A percentile compares a stretch with the other conserved stretches of the same genome.
Evolutionary conservation across 768 basidiomycete species (phyloP).

Genomic region (Infundibulicybe gibba): DNA sequence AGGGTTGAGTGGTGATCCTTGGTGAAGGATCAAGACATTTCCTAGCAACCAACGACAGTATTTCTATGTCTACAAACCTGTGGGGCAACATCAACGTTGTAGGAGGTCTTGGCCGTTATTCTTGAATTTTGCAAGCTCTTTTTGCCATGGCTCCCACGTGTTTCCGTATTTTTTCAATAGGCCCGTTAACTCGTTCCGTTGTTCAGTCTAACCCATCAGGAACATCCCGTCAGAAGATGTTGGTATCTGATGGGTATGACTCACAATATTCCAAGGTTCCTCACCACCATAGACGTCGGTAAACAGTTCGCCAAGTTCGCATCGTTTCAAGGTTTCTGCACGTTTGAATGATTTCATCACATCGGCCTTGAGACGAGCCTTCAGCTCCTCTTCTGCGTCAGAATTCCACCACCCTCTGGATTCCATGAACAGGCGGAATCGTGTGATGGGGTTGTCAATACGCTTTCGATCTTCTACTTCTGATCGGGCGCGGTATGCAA

Average conservation of each 20-base stretch:
- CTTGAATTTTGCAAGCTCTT: conserved; percentile 73
- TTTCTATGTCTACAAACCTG: too few species aligned
- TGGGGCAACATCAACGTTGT: conserved; percentile 2
- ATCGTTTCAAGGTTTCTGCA: conserved; percentile 67
- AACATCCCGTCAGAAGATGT: not conserved
- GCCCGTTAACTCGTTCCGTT: conserved; percentile 70
- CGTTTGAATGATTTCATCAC: conserved; percentile 77
- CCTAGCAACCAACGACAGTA: too few species aligned
- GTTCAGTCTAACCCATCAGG: conserved; percentile 58
- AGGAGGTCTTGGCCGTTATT: conserved; percentile 64
- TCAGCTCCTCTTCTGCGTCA: conserved; percentile 68
- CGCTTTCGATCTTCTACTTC: conserved; percentile 93
- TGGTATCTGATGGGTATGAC: conserved; percentile 23
- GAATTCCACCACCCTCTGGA: conserved; percentile 82
- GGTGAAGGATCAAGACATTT: too few species aligned
- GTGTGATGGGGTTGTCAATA: conserved; percentile 83
- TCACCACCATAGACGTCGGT: conserved; percentile 86
- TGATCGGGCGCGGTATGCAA: conserved; percentile 83
- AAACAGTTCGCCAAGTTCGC: conserved; percentile 77
- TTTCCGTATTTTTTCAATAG: conserved; percentile 83
- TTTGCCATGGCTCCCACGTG: conserved; percentile 84
- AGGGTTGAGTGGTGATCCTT: too few species aligned
- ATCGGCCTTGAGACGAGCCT: conserved; percentile 62
- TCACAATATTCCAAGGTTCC: conserved; percentile 79
- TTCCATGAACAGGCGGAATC: conserved; percentile 86